Evolutionary conservation across 2,329 filamentous ascomycete species (phyloP), one percentile per base, ranked within the genome.

Genomic region (Davidsoniella virescens): DNA sequence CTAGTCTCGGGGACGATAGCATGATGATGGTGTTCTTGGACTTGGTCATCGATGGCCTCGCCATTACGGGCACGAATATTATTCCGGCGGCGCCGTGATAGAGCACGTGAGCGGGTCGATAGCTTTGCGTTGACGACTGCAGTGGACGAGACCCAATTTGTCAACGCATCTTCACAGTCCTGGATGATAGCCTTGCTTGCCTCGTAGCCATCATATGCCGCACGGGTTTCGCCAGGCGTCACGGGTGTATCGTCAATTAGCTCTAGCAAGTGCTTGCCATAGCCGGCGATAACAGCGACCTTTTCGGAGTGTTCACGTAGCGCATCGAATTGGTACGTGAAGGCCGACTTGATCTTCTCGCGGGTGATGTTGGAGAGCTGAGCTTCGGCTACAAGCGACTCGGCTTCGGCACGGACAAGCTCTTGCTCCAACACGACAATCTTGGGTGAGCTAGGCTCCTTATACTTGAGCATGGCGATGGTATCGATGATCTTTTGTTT

Each of bases 401-500:
- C 92, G 60, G 92, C 92, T 68, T 98, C 92, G 58, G 92, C 92
- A 60, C 92, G 88, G 59, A 98, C 92, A 53, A 98, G 84, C 68
- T 98, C 92, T 68, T 98, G 92, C 70, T 98, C 92, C 50, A 98
- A 81, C 39, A 98, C 88, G 52, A 95, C 87, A 59, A 98, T 95
- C 70, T 87, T 92, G 56, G 90, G 88, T 36, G 88, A 95, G 71
- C 94, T 94, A 58, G 92, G 92, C 67, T 98, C 92, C 73, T 98
- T 98, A 79, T 96, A 98, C 69, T 98, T 98, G 60, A 98, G 78
- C 67, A 96, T 90, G 47, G 92, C 90, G 60, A 98, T 98, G 64
- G 96, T 87, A 64, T 98, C 92, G 60, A 87, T 94, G 62, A 98
- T 96, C 71, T 96, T 98, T 67, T 96, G 90, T 73, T 98, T 98